Conservation (phyloP, 768 basidiomycete species). For the Tricholoma matsutake region DNA sequence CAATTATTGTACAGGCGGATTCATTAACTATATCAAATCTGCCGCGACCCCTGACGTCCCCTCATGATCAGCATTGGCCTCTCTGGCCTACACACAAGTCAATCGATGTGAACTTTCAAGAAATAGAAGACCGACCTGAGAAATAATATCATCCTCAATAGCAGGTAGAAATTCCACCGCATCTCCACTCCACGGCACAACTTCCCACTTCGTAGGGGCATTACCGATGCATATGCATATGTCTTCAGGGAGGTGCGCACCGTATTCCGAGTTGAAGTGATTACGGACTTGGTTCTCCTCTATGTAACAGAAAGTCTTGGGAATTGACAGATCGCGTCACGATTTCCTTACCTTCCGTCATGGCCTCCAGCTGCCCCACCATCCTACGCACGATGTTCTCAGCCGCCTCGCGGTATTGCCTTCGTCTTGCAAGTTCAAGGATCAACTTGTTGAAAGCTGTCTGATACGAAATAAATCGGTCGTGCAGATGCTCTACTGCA, state of each 20-base stretch:
- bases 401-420: constrained; percentile 61
- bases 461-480: constrained; percentile 66
- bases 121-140: constrained; percentile 32
- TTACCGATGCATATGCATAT: constrained; percentile 77
- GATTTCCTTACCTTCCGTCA: constrained; percentile 56
- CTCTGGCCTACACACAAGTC: neutral
- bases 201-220: constrained; percentile 69
- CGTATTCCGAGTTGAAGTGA: constrained; percentile 72
- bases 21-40: too few relatives aligned
- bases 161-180: constrained; percentile 56
- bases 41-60: neutral
- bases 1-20: too few relatives aligned
- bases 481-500: constrained; percentile 60
- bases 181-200: constrained; percentile 57
- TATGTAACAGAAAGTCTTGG: constrained; percentile 23
- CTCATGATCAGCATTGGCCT: neutral
- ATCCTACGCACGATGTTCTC: constrained; percentile 66
- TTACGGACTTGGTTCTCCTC: constrained; percentile 66
- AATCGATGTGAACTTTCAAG: neutral
- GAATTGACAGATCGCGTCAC: neutral
- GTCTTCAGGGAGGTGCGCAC: constrained; percentile 72
- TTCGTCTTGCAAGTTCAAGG: constrained; percentile 67
- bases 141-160: constrained; percentile 56
- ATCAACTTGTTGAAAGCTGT: constrained; percentile 72
- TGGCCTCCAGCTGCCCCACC: constrained; percentile 58